phyloP scores from a whole-genome alignment of 2,329 filamentous ascomycete species.

The Verticillium longisporum region DNA sequence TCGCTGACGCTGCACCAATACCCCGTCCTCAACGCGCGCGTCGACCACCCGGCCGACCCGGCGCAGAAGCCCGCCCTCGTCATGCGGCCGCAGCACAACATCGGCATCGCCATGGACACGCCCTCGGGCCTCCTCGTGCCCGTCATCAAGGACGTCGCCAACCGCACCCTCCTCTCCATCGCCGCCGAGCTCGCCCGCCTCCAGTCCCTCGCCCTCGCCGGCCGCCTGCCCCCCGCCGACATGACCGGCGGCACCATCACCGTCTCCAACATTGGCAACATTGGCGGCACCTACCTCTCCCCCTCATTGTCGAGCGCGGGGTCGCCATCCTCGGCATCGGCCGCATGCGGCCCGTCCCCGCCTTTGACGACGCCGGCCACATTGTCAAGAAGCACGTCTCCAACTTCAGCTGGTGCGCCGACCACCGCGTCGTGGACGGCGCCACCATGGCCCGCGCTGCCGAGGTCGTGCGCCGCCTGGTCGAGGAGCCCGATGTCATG shows the following conservation, averaged over 20 bases:
- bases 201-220: slow-evolving; percentile 63
- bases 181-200: slow-evolving; percentile 70
- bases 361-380: slow-evolving; percentile 56
- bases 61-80: slow-evolving; percentile 65
- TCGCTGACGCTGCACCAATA: slow-evolving; percentile 77
- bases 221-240: slow-evolving; percentile 68
- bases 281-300: slow-evolving; percentile 90
- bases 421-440: slow-evolving; percentile 90
- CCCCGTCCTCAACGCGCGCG: slow-evolving; percentile 79
- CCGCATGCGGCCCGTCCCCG: slow-evolving; percentile 70
- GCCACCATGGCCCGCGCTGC: slow-evolving; percentile 91
- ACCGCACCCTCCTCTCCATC: slow-evolving; percentile 70
- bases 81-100: slow-evolving; percentile 82
- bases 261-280: slow-evolving; percentile 91
- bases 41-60: slow-evolving; percentile 44
- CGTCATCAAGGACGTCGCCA: slow-evolving; percentile 78
- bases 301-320: slow-evolving; percentile 84
- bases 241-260: slow-evolving; percentile 86
- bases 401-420: slow-evolving; percentile 94
- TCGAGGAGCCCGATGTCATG: slow-evolving; percentile 86
- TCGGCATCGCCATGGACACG: slow-evolving; percentile 93
- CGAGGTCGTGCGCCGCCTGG: slow-evolving; percentile 66
- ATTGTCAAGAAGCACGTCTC: slow-evolving; percentile 73
- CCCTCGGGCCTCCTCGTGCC: slow-evolving; percentile 83
- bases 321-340: slow-evolving; percentile 90